Evolutionary conservation across 2,329 filamentous ascomycete species (phyloP), one percentile per base, ranked within the genome.

Genomic region (Paecilomyces niveus): DNA sequence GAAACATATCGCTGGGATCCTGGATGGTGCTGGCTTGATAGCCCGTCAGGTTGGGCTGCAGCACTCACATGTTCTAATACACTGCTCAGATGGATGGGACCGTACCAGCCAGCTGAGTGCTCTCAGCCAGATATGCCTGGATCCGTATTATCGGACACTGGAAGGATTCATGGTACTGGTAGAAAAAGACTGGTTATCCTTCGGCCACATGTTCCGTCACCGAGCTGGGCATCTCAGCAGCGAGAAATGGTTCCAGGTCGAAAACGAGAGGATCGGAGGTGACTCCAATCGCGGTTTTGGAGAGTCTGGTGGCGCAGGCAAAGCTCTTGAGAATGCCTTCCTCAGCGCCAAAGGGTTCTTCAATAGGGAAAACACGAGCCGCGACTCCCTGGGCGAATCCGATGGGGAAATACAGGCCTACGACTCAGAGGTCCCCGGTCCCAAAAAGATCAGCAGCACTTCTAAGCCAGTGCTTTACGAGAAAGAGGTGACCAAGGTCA

Each of bases 81-180:
- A 99, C 74, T 99, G 94, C 75, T 97, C 94, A 1, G 94, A 99
- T 74, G 94, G 94, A 3, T 99, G 94, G 94, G 94, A 99, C 75
- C 88, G 94, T 55, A 99, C 94, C 7, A 93, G 92, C 68, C 94
- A 99, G 76, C 82, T 99, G 55, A 95, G 92, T 68, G 92, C 92
- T 3, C 77, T 99, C 58, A 88, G 92, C 58, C 92, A 99, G 75
- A 82, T 99, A 45, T 93, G 96, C 79, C 83, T 99, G 8, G 94
- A 99, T 69, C 94, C 94, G 0, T 97, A 96, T 74, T 99, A 92
- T 72, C 86, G 94, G 55, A 97, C 94, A 0, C 79, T 99, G 54
- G 89, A 97, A 65, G 94, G 94, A 0, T 99, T 97, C 73, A 92
- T 97, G 65, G 87, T 96, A 2, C 79, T 99, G 6, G 83, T 99